phyloP scores from a whole-genome alignment of 305 asterid species.

The Salvia sclarea region DNA sequence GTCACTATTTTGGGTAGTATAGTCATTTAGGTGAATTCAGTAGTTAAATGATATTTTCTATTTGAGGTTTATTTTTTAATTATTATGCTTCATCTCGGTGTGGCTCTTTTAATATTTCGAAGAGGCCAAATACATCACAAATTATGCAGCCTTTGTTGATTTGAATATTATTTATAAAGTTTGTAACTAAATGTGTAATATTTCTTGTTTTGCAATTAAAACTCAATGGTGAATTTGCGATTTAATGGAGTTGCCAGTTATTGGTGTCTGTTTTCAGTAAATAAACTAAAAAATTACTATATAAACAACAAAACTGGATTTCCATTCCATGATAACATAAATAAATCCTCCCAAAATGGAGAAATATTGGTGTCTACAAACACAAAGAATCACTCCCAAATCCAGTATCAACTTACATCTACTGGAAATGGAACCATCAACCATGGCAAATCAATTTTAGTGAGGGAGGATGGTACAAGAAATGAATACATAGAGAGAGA shows the following conservation, averaged over 20 bases:
- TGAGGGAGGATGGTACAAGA: slow-evolving; percentile 23
- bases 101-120: too few species aligned
- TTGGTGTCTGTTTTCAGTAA: too few species aligned
- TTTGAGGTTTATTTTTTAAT: too few species aligned
- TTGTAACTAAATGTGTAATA: too few species aligned
- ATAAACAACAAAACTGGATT: slow-evolving; percentile 32
- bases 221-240: too few species aligned
- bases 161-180: too few species aligned
- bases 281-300: neutral
- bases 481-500: slow-evolving; percentile 25
- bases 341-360: slow-evolving; percentile 34
- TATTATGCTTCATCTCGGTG: too few species aligned
- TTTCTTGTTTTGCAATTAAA: too few species aligned
- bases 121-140: too few species aligned
- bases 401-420: slow-evolving; percentile 37
- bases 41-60: too few species aligned
- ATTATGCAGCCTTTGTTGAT: too few species aligned
- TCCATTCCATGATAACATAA: slow-evolving; percentile 21
- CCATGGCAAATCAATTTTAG: slow-evolving; percentile 32
- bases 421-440: slow-evolving; percentile 33
- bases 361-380: slow-evolving; percentile 34
- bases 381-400: slow-evolving; percentile 45
- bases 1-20: neutral
- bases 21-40: neutral
- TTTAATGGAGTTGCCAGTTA: too few species aligned